These are phyloP conservation scores for Begonia peltatifolia DNA, from an alignment of 306 rosid species.

Conservation along the genomic window DNA sequence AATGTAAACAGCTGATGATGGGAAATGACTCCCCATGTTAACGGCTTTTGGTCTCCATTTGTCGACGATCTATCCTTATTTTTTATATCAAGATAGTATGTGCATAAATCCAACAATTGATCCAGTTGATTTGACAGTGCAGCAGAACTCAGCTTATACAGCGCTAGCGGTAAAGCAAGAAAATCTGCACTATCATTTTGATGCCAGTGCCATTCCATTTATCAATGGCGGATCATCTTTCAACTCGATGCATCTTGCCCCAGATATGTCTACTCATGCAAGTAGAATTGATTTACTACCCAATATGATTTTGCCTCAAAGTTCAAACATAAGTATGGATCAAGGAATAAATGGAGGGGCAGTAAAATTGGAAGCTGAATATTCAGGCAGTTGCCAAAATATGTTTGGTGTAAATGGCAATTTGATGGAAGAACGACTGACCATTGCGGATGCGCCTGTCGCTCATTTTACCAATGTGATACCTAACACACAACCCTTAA, in stretches of 20 bases:
- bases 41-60: too few species aligned
- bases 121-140: slow-evolving; percentile 30
- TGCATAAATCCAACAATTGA: too few species aligned
- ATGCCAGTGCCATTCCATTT: slow-evolving; percentile 39
- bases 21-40: too few species aligned
- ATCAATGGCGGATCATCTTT: slow-evolving; percentile 50
- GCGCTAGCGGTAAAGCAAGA: slow-evolving; percentile 46
- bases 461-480: slow-evolving; percentile 37
- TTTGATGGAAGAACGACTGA: slow-evolving; percentile 40
- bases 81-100: too few species aligned
- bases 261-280: slow-evolving; percentile 45
- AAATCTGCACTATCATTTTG: slow-evolving; percentile 50
- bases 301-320: slow-evolving; percentile 37
- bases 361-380: slow-evolving; percentile 38
- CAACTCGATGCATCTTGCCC: slow-evolving; percentile 40
- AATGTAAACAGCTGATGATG: too few species aligned
- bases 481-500: slow-evolving; percentile 45
- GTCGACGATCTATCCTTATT: too few species aligned
- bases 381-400: slow-evolving; percentile 46
- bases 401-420: slow-evolving; percentile 47
- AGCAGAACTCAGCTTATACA: slow-evolving; percentile 35
- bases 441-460: slow-evolving; percentile 56
- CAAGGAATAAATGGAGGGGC: slow-evolving; percentile 66
- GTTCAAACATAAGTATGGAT: slow-evolving; percentile 45
- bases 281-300: slow-evolving; percentile 49